Evolutionary conservation across 345 rosid species (phyloP), one percentile per base, ranked within the genome.

Genomic region (Citrus trifoliata): DNA sequence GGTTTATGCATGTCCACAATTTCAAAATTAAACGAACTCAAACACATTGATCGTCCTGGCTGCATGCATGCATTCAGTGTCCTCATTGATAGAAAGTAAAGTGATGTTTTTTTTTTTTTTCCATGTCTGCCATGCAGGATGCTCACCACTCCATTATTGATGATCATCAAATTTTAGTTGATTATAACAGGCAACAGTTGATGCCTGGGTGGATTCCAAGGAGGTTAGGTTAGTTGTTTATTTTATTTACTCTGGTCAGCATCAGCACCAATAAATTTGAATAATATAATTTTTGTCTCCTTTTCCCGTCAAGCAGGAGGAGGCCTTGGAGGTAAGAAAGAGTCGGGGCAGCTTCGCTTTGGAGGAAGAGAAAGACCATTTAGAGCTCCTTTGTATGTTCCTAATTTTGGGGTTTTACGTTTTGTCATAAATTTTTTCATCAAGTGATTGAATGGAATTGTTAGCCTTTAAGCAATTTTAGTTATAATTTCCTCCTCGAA

Each of bases 201-300:
- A 94, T 96, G 98, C 94, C 93, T 25, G 99, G 99, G 25, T 96
- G 98, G 98, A 92, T 96, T 80, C 99, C 99, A n/a, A 89, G 99
- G 88, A 88, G 99, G 90, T 87, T 96, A 90, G 99, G 99, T 90
- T 32, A 83, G 88, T 79, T 51, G 4, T 74, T 48, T 13, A 13
- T 16, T 60, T 74, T 13, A 58, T 70, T 48, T 55, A 51, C 38
- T 74, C 73, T 6, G 53, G 53, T 67, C 25, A 22, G 22, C 10
- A 12, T 5, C 71, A 55, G 25, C 76, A 51, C 6, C 12, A 13
- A 40, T 60, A 2, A 16, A 69, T 59, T 51, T 71, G 61, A 21
- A 59, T 79, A 13, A 68, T 37, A n/a, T 33, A 24, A 79, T 13
- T 60, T 30, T 59, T 51, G 6, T 68, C 38, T 71, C 16, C 24